phyloP scores from a whole-genome alignment of 2,329 filamentous ascomycete species.

The Talaromyces albobiverticillius region DNA sequence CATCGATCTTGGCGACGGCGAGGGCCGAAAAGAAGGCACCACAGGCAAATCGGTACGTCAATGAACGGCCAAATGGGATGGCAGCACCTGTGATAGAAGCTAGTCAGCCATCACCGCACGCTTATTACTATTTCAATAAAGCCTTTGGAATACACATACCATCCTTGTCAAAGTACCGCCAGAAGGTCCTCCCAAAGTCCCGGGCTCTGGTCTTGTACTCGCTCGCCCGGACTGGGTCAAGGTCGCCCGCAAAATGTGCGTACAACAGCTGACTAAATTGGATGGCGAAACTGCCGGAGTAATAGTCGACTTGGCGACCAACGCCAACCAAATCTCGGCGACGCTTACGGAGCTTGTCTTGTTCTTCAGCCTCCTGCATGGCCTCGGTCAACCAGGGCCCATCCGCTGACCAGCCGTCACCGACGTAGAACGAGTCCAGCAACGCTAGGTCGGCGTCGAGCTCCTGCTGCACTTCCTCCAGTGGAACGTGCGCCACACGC shows the following conservation, averaged over 20 bases:
- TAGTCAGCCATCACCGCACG: neutral
- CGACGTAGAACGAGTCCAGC: constrained; percentile 77
- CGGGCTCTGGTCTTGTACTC: constrained; percentile 69
- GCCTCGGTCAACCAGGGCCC: constrained; percentile 49
- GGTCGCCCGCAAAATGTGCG: constrained; percentile 64
- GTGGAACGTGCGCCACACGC: constrained; percentile 44
- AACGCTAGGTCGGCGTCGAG: constrained; percentile 70
- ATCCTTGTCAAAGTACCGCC: constrained; percentile 72
- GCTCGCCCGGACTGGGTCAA: constrained; percentile 62
- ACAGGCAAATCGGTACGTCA: constrained; percentile 83
- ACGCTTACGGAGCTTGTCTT: neutral
- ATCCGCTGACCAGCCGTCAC: constrained; percentile 78
- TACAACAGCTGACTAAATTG: constrained; percentile 77
- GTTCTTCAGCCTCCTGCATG: neutral
- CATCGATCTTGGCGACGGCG: constrained; percentile 67
- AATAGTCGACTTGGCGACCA: constrained; percentile 83
- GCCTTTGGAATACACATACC: constrained; percentile 35
- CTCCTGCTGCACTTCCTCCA: neutral
- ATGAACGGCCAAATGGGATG: constrained; percentile 73
- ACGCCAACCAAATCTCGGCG: neutral
- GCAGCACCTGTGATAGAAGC: constrained; percentile 30
- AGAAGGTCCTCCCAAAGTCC: constrained; percentile 65
- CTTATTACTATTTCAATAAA: neutral
- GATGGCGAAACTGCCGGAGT: constrained; percentile 78
- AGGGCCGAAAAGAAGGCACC: constrained; percentile 79